Conservation (phyloP, 2,329 filamentous ascomycete species). For the Fusarium sp. region DNA sequence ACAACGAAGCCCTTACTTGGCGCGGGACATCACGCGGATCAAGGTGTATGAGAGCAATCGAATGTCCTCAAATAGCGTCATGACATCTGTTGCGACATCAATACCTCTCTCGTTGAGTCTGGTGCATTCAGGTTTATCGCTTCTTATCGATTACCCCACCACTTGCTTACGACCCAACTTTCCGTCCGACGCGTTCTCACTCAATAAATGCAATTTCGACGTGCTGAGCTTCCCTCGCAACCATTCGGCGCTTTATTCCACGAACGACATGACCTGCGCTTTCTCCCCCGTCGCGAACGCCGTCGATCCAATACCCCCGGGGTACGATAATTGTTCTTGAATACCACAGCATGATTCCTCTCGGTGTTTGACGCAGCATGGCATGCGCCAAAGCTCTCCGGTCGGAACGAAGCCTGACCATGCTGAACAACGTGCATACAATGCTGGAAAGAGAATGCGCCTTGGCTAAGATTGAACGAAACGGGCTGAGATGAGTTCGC, state of each 20-base stretch:
- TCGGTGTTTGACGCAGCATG: not conserved
- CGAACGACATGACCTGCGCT: not conserved
- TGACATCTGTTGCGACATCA: not conserved
- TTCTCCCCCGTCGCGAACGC: too few species aligned
- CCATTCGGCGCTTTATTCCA: not conserved
- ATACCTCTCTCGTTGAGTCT: not conserved
- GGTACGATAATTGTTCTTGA: not conserved
- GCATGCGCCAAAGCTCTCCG: not conserved
- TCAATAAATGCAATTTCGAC: not conserved
- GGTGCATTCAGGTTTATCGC: not conserved
- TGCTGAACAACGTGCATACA: not conserved
- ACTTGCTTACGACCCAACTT: not conserved
- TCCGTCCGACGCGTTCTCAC: not conserved
- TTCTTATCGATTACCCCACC: not conserved
- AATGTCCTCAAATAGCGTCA: not conserved
- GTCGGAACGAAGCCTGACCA: not conserved
- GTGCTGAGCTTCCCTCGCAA: not conserved
- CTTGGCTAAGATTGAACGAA: not conserved
- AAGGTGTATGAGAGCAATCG: not conserved
- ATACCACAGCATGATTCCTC: not conserved
- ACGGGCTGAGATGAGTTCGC: not conserved
- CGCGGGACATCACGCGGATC: not conserved
- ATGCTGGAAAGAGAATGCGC: not conserved
- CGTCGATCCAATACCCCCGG: rapidly evolving
- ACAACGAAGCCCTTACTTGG: not conserved